Base-by-base conservation (phyloP, 2,329 filamentous ascomycete species). In the Exophiala spinifera region DNA sequence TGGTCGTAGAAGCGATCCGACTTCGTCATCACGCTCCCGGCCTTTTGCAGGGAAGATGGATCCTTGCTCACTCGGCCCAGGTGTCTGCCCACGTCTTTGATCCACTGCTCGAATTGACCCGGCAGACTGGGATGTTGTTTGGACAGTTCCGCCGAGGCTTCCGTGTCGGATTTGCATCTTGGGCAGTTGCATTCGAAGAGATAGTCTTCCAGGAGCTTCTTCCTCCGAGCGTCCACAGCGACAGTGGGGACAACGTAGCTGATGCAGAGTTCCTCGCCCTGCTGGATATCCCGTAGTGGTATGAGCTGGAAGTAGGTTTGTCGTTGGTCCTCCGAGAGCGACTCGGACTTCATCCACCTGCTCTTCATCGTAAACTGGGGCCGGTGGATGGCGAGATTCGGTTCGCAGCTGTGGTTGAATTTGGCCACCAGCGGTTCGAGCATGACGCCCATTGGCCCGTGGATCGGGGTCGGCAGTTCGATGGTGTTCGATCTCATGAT, bases 371-470 rank as follows among this genome's bases (percentile, higher is more conserved):
- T 56, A 28, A 53, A 50, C 23, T 47, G 50, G 7, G 54, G 54
- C 33, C 54, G 40, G 21, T 42, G 73, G 15, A 83, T 73, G 19
- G 75, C 74, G 3, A 79, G 75, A 58, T 85, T 86, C 4, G 80
- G 80, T 28, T 77, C 72, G 63, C 83, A 86, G 44, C 79, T 84
- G 63, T 86, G 83, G 57, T 86, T 86, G 40, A 82, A 73, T n/a
- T 76, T 69, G 34, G 78, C 74, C 2, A 79, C 72, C 17, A 76
- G 70, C 0, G 81, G 79, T 57, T 84, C 79, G 11, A 85, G 63
- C 37, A 78, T 78, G n/a, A 84, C 69, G 1, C 83, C 83, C 21
- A 86, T 69, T 1, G 79, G 77, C 59, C 84, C 82, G 43, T 80
- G 76, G n/a, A 77, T 72, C 2, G 78, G 73, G 1, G 75, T 80